Conservation (phyloP, 78 protist genomes). For the Dictyostelium firmibasis region DNA sequence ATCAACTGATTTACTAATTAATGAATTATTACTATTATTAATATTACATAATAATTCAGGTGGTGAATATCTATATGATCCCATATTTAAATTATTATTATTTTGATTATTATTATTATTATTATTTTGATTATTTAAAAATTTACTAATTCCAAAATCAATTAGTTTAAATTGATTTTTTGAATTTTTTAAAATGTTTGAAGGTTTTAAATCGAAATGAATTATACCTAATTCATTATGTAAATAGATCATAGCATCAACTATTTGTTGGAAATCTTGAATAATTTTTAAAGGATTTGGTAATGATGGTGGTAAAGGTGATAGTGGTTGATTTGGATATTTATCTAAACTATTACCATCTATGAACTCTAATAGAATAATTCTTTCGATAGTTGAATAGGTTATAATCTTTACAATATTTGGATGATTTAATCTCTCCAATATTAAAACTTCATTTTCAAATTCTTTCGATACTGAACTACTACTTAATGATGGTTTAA, state of each 20-base stretch:
- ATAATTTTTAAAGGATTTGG: background rate
- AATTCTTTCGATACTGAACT: background rate
- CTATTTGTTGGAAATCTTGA: background rate
- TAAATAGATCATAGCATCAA: constrained; percentile 15
- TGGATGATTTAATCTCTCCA: background rate
- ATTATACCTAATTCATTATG: constrained; percentile 7
- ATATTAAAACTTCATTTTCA: constrained; percentile 10
- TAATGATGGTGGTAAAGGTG: background rate
- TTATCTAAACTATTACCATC: constrained; percentile 1
- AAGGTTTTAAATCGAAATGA: constrained; percentile 71
- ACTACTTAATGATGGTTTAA: background rate
- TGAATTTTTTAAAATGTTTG: constrained; percentile 63
- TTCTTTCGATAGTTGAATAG: background rate
- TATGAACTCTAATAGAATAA: background rate
- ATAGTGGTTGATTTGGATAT: background rate
- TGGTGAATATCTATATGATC: constrained; percentile 26
- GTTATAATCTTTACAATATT: constrained; percentile 2
- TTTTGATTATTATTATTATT: background rate
- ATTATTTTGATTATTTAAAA: background rate
- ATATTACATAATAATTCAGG: background rate
- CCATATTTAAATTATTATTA: background rate
- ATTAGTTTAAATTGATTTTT: constrained; percentile 51
- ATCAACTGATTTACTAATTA: constrained; percentile 9
- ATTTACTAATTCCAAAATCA: constrained; percentile 63
- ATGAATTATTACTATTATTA: background rate